Percentiles rank a stretch among this genome's conserved stretches.
Evolutionary conservation across 2,329 filamentous ascomycete species (phyloP).

Genomic region (Tolypocladium album): DNA sequence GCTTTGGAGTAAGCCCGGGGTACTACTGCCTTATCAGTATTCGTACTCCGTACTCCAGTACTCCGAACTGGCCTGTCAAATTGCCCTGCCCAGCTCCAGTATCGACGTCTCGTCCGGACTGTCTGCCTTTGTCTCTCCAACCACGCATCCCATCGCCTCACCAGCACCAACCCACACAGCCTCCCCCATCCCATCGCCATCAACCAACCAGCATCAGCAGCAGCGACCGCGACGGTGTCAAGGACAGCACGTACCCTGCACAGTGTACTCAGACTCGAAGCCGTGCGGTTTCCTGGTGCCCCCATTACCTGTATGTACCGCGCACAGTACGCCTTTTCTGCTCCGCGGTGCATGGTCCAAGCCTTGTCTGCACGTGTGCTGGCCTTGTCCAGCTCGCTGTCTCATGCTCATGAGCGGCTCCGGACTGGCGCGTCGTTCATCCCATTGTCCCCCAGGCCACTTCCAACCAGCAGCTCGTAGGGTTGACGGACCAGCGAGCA

Average conservation of each 20-base stretch:
- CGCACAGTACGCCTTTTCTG: neutral
- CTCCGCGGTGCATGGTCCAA: neutral
- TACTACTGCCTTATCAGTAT: neutral
- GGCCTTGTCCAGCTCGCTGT: neutral
- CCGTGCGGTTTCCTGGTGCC: neutral
- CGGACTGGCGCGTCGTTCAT: neutral
- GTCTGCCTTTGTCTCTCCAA: neutral
- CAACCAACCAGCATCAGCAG: neutral
- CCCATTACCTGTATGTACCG: neutral
- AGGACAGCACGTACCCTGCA: neutral
- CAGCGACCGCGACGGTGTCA: neutral
- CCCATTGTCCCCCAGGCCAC: neutral
- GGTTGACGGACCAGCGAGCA: neutral
- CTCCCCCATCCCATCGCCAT: neutral
- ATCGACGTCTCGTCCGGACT: neutral
- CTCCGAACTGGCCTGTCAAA: neutral
- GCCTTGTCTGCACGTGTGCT: neutral
- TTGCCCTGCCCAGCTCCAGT: neutral
- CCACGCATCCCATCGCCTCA: neutral
- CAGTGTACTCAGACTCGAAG: neutral
- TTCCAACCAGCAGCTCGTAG: neutral
- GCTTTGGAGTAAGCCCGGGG: neutral
- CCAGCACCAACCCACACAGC: neutral
- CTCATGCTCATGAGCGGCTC: neutral
- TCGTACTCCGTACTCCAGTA: neutral